Percentiles rank a stretch among this genome's conserved stretches.
Conservation (phyloP, 1,284 basidiomycete species). For the Heterobasidion parviporum region DNA sequence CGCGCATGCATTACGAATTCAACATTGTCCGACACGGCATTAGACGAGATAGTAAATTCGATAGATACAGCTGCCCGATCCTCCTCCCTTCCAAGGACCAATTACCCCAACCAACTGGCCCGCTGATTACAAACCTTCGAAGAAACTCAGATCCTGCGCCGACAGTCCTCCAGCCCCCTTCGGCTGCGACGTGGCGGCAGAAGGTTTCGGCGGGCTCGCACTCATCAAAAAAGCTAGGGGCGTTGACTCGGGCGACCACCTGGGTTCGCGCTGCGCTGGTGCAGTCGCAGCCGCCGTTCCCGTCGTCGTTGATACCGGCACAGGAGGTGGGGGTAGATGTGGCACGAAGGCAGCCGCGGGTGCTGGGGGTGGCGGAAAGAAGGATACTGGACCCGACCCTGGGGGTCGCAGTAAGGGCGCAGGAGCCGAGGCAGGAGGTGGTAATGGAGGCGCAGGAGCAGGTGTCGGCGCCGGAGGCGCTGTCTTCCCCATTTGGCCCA, state of each 20-base stretch:
- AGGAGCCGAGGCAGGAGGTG: not conserved
- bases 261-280: no score
- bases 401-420: constrained; percentile 2
- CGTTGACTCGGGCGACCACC: constrained; percentile 7
- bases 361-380: not conserved
- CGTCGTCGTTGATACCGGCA: no score
- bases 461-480: not conserved
- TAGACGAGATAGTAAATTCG: not conserved
- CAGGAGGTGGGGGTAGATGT: not conserved
- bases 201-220: not conserved
- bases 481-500: constrained; percentile 5
- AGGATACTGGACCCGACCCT: constrained; percentile 6
- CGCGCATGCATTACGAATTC: no score
- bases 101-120: not conserved
- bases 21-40: not conserved
- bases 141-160: constrained; percentile 69
- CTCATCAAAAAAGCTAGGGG: constrained; percentile 9
- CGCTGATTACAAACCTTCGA: constrained; percentile 45
- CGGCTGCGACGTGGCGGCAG: constrained; percentile 10
- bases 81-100: no score
- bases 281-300: no score
- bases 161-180: constrained; percentile 42
- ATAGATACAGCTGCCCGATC: not conserved
- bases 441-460: constrained; percentile 4
- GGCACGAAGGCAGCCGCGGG: not conserved